phyloP scores from a whole-genome alignment of 164 flowering plant genomes.

The Euptelea pleiosperma region DNA sequence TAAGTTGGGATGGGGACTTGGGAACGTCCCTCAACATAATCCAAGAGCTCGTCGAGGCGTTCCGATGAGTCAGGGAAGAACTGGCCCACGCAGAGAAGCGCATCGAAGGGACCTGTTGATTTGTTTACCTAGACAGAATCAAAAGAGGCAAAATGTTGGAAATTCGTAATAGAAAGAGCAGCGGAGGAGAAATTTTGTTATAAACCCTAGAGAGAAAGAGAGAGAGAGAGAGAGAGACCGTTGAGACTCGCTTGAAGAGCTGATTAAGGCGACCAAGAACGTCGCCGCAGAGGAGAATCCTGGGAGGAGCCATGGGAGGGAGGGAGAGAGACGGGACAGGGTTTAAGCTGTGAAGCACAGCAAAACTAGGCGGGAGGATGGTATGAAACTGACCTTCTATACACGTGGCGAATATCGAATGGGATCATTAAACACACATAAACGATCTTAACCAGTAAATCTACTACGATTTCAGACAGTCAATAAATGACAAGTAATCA shows the following conservation, averaged over 20 bases:
- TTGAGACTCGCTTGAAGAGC: conserved; percentile 76
- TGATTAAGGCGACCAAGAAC: conserved; percentile 76
- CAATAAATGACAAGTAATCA: too few species aligned
- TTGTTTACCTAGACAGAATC: conserved; percentile 60
- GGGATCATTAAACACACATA: too few species aligned
- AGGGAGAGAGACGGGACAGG: conserved; percentile 5
- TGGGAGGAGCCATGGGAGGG: conserved; percentile 63
- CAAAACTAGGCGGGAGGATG: too few species aligned
- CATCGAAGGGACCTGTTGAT: conserved; percentile 91
- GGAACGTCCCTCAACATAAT: conserved; percentile 57
- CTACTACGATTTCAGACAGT: too few species aligned
- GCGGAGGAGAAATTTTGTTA: neutral
- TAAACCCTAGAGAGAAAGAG: conserved; percentile 17
- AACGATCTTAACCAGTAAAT: too few species aligned
- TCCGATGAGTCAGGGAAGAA: conserved; percentile 85
- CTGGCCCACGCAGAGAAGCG: conserved; percentile 88
- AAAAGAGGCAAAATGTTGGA: neutral
- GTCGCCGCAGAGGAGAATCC: conserved; percentile 89
- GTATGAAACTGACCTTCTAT: too few species aligned
- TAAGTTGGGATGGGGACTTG: conserved; percentile 75
- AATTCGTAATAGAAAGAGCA: neutral
- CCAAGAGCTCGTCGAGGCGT: conserved; percentile 50
- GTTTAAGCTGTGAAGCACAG: too few species aligned
- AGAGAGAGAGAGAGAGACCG: conserved; percentile 38
- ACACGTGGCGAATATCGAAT: too few species aligned